phyloP scores from a whole-genome alignment of 2,329 filamentous ascomycete genomes.

The Fusarium sp. region DNA sequence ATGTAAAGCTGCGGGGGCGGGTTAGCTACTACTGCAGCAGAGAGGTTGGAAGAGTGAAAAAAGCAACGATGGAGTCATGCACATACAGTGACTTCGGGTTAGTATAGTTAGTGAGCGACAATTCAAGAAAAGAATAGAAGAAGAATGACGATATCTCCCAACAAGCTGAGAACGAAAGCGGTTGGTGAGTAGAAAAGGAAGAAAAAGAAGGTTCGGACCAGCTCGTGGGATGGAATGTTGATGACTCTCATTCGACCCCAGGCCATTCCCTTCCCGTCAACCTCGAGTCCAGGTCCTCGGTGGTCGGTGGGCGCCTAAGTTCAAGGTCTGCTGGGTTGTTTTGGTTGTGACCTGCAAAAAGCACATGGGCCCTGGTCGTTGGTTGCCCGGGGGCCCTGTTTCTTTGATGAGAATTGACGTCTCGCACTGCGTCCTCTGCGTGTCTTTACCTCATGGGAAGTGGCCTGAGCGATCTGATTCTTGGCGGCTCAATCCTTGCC shows the following conservation, averaged over 20 bases:
- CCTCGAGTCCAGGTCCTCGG: slow-evolving; percentile 16
- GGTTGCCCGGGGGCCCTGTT: slow-evolving; percentile 42
- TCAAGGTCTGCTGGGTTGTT: slow-evolving; percentile 39
- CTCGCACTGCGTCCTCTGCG: slow-evolving; percentile 14
- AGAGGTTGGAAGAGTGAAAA: slow-evolving; percentile 22
- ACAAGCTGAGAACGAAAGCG: slow-evolving; percentile 21
- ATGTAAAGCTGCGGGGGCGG: slow-evolving; percentile 34
- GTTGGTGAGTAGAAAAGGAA: slow-evolving; percentile 25
- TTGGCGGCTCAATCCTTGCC: slow-evolving; percentile 32
- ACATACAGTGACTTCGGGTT: slow-evolving; percentile 33
- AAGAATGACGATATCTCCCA: slow-evolving; percentile 17
- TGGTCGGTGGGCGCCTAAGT: slow-evolving; percentile 21
- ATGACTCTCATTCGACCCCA: slow-evolving; percentile 30
- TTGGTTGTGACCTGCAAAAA: not conserved
- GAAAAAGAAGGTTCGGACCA: slow-evolving; percentile 33
- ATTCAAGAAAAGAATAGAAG: slow-evolving; percentile 6
- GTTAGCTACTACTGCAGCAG: slow-evolving; percentile 23
- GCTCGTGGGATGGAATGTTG: slow-evolving; percentile 39
- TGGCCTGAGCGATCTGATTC: slow-evolving; percentile 27
- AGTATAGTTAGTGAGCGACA: slow-evolving; percentile 30
- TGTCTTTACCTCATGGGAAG: slow-evolving; percentile 4
- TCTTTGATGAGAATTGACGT: slow-evolving; percentile 42
- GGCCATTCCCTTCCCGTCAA: slow-evolving; percentile 33
- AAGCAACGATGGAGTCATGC: slow-evolving; percentile 14
- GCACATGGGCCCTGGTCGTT: slow-evolving; percentile 32